Conservation (phyloP, 768 basidiomycete genomes). For the Lentinula lateritia region DNA sequence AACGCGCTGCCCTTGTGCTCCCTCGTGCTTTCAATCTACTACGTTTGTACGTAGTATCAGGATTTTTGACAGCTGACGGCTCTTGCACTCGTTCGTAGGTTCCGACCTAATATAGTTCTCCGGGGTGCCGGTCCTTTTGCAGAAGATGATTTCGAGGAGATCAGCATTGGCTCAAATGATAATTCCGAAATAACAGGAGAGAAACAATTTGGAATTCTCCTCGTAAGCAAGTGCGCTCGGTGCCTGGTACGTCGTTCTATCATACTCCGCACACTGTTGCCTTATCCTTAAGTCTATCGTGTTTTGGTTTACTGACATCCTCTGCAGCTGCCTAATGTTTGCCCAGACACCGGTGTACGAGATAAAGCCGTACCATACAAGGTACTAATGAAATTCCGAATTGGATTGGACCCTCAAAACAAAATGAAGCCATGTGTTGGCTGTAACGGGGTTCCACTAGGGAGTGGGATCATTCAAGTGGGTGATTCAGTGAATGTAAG, state of each 20-base stretch:
- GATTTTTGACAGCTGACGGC: background rate
- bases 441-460: slow-evolving; percentile 52
- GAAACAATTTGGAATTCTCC: slow-evolving; percentile 30
- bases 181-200: background rate
- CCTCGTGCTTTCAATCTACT: too few relatives aligned
- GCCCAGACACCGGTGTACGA: slow-evolving; percentile 54
- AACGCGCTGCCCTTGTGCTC: background rate
- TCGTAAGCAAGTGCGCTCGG: slow-evolving; percentile 66
- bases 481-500: slow-evolving; percentile 55
- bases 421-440: slow-evolving; percentile 60
- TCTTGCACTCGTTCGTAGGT: slow-evolving; percentile 35
- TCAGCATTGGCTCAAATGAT: slow-evolving; percentile 40
- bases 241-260: slow-evolving; percentile 53
- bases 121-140: slow-evolving; percentile 63
- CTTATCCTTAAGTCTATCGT: background rate
- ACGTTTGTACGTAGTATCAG: background rate
- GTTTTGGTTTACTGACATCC: background rate
- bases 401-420: slow-evolving; percentile 43
- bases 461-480: slow-evolving; percentile 47
- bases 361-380: slow-evolving; percentile 76
- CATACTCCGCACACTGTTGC: background rate
- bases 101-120: slow-evolving; percentile 73
- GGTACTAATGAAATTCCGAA: slow-evolving; percentile 68
- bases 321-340: slow-evolving; percentile 68
- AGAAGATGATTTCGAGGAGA: slow-evolving; percentile 66